These are phyloP conservation scores for Fusarium hostae DNA, from an alignment of 2,329 filamentous ascomycete genomes.

Conservation along the genomic window DNA sequence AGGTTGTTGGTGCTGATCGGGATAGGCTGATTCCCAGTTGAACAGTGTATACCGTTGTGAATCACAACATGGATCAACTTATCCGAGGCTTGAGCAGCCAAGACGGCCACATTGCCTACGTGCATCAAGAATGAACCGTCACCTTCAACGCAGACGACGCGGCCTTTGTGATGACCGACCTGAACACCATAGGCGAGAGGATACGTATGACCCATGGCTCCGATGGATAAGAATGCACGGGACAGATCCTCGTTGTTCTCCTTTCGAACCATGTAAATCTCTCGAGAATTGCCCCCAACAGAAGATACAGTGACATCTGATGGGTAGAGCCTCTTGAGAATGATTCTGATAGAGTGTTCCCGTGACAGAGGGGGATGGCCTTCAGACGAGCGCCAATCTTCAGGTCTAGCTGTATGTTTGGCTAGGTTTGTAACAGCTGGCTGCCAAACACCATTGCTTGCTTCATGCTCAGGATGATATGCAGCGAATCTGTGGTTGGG, in stretches of 20 bases:
- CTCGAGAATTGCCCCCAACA: conserved; percentile 11
- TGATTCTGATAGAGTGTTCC: not conserved
- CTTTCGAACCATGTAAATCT: conserved; percentile 16
- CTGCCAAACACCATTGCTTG: not conserved
- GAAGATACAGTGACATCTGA: conserved; percentile 14
- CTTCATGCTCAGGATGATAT: not conserved
- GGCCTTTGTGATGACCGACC: not conserved
- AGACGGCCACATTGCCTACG: not conserved
- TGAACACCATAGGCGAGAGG: not conserved
- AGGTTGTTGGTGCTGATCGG: not conserved
- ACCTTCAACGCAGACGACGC: not conserved
- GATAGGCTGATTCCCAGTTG: not conserved
- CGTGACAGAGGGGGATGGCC: not conserved
- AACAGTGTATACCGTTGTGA: not conserved
- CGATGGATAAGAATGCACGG: not conserved
- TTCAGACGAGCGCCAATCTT: not conserved
- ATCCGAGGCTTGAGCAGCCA: not conserved
- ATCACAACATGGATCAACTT: conserved; percentile 4
- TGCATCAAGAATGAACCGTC: conserved; percentile 8
- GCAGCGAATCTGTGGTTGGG: not conserved
- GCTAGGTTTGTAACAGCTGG: not conserved
- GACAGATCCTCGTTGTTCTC: conserved; percentile 5
- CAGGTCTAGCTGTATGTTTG: not conserved
- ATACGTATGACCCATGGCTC: conserved; percentile 1
- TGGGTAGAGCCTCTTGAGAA: conserved; percentile 3